A percentile compares a stretch with the other conserved stretches of the same genome.
phyloP scores from a whole-genome alignment of 139 green algal species.

The Coelastrella sp. region DNA sequence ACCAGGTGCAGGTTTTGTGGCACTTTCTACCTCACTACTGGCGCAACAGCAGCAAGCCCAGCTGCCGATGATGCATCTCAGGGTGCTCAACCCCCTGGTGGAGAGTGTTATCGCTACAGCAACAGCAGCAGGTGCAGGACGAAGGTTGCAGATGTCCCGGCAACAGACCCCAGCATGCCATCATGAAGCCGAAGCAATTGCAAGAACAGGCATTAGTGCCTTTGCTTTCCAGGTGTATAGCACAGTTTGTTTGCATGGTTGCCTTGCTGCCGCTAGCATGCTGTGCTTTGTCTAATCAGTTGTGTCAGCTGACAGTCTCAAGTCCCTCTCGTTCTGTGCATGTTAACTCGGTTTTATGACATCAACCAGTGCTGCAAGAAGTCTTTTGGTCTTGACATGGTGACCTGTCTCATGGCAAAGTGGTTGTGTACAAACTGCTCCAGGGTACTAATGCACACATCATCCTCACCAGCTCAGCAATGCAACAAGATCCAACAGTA shows the following conservation, averaged over 20 bases:
- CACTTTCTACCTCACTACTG: conserved; percentile 63
- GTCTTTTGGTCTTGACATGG: too few species aligned
- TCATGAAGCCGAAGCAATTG: background rate
- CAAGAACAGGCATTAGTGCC: conserved; percentile 68
- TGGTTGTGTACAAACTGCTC: background rate
- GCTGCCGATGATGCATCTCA: conserved; percentile 75
- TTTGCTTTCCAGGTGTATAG: conserved; percentile 70
- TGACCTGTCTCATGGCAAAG: too few species aligned
- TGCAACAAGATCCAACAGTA: background rate
- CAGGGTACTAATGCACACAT: conserved; percentile 83
- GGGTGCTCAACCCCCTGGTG: conserved; percentile 68
- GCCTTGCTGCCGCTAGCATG: background rate
- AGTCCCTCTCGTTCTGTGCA: too few species aligned
- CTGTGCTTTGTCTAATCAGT: too few species aligned
- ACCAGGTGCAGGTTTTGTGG: conserved; percentile 79
- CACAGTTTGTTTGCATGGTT: background rate
- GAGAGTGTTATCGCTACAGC: background rate
- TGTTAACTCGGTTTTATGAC: too few species aligned
- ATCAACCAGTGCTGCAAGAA: too few species aligned
- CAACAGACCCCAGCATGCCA: background rate
- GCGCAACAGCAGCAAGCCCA: conserved; percentile 13
- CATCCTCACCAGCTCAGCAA: conserved; percentile 47
- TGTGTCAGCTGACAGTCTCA: too few species aligned
- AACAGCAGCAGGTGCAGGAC: background rate
- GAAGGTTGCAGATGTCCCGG: background rate